phyloP scores from a whole-genome alignment of 2,329 filamentous ascomycete genomes.

The Penicillium sclerotigenum region DNA sequence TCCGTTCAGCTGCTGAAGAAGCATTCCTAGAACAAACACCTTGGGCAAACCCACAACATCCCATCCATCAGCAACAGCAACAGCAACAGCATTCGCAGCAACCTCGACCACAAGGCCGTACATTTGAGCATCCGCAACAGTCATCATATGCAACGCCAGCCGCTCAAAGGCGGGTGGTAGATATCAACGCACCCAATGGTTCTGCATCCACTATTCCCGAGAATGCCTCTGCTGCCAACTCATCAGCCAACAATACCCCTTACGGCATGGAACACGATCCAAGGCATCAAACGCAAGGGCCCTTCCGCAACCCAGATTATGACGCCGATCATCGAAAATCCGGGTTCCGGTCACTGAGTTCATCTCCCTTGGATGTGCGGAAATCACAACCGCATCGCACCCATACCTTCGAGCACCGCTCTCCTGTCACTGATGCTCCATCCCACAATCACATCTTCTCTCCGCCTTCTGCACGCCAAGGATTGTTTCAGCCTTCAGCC shows the following conservation, averaged over 20 bases:
- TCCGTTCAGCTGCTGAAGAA: constrained; percentile 64
- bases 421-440: constrained; percentile 18
- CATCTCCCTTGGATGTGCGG: constrained; percentile 40
- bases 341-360: constrained; percentile 38
- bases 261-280: constrained; percentile 39
- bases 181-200: constrained; percentile 43
- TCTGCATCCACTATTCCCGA: constrained; percentile 49
- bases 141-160: constrained; percentile 43
- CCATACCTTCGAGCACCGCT: constrained; percentile 27
- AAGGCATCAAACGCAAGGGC: constrained; percentile 22
- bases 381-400: constrained; percentile 34
- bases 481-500: constrained; percentile 32
- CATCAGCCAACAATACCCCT: constrained; percentile 45
- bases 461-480: constrained; percentile 34
- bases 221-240: constrained; percentile 41
- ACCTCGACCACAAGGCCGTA: constrained; percentile 31
- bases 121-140: constrained; percentile 36
- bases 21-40: constrained; percentile 85
- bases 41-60: constrained; percentile 87
- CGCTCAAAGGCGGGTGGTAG: constrained; percentile 44
- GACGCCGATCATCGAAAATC: constrained; percentile 33
- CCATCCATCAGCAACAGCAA: constrained; percentile 57
- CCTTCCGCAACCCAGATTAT: constrained; percentile 33
- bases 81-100: constrained; percentile 48
- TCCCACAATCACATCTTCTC: constrained; percentile 33